Evolutionary conservation across 2,329 filamentous ascomycete species (phyloP), one percentile per base, ranked within the genome.

Genomic region (Curvularia sp.): DNA sequence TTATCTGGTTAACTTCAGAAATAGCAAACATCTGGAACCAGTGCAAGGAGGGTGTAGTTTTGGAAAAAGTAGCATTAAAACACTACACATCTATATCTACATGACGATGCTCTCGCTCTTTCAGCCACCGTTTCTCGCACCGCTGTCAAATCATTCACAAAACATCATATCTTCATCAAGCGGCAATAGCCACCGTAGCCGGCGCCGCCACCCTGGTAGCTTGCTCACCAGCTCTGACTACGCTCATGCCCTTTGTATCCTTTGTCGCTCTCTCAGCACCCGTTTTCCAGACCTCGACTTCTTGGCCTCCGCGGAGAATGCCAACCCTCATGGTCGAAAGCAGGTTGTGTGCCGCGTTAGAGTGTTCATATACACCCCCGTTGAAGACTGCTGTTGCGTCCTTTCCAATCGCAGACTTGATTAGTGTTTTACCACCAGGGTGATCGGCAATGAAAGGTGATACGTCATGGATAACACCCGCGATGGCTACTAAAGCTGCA

Each of bases 141-240:
- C 28, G 3, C n/a, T 31, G n/a, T 31, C 18, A 22, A 7, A 13
- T 33, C 13, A 48, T 31, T 5, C 7, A 22, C 5, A 24, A 3
- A 22, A 18, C 12, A 10, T 22, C 44, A 15, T 28, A 24, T 33
- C 5, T 18, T 33, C 18, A 15, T 48, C 18, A 93, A 69, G 92
- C 92, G 63, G 92, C 91, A 77, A 91, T 90, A 59, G 93, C 93
- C 65, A 88, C 92, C 60, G 88, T 86, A 54, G 90, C 85, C 28
- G 92, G 91, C 75, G 90, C 86, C 15, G 86, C 81, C 48, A 94
- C 86, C 78, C 91, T 91, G 62, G 93, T 96, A 57, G 91, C 86
- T 80, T 96, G 93, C 65, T 86, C 83, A 48, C 92, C 92, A 65
- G 92, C 91, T 28, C 41, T 47, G 63, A 91, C 89, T 67, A 94